Conservation (phyloP, 441 rosid species). For the Erysimum pusillum region DNA sequence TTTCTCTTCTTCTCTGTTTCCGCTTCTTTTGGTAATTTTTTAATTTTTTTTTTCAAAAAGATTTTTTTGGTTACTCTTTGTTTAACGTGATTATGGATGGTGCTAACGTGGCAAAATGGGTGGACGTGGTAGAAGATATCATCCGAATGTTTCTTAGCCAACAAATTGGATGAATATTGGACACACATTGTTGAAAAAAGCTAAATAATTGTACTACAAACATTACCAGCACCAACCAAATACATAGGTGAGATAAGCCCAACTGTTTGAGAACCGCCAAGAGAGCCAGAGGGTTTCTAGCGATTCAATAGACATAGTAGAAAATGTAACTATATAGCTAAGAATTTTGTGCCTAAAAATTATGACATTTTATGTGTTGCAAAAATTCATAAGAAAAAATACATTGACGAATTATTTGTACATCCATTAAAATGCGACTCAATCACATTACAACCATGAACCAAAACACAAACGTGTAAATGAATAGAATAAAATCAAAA, state of each 20-base stretch:
- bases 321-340: too few relatives aligned
- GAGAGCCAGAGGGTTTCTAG: background rate
- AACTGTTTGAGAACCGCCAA: background rate
- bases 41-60: background rate
- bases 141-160: slow-evolving; percentile 32
- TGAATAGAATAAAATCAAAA: background rate
- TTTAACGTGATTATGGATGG: slow-evolving; percentile 10
- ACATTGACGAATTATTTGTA: background rate
- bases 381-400: background rate
- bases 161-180: background rate
- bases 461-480: background rate
- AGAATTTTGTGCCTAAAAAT: background rate
- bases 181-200: slow-evolving; percentile 20
- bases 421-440: background rate
- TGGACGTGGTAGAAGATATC: slow-evolving; percentile 50
- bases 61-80: too few relatives aligned
- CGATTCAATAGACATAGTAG: too few relatives aligned
- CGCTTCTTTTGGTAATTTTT: slow-evolving; percentile 4
- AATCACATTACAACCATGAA: slow-evolving; percentile 17
- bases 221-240: background rate
- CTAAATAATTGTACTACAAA: too few relatives aligned
- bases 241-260: background rate
- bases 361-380: background rate
- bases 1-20: slow-evolving; percentile 9
- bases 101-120: slow-evolving; percentile 54